Evolutionary conservation across 2,329 filamentous ascomycete genomes (phyloP), one percentile per base, ranked within the genome.

Genomic region (Blastomyces parvus): DNA sequence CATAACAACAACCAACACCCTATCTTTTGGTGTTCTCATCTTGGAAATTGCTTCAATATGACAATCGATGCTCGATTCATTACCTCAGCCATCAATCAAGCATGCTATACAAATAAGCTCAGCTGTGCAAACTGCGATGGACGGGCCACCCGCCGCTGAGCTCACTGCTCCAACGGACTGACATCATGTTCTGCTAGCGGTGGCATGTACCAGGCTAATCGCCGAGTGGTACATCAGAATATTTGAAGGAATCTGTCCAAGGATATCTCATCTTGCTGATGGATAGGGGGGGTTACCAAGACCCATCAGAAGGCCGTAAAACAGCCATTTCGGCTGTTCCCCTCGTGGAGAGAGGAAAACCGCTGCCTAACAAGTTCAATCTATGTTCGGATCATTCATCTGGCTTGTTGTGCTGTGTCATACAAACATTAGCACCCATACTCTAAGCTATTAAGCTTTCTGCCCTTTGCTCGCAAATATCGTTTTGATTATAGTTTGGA

Each of bases 361-460:
- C 40, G 55, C 30, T 6, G 30, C 30, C 7, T 38, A 22, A 25
- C 38, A 6, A 19, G n/a, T 11, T 27, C 17, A 30, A 6, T 42
- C 38, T 27, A 25, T 30, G 17, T 14, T 55, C n/a, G 1, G 2
- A 25, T 40, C 3, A n/a, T 48, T 17, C 19, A 1, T 36, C 14
- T 44, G 9, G 7, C 33, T 59, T n/a, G 25, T 59, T 48, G 46
- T 46, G 33, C n/a, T n/a, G n/a, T 57, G n/a, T 36, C 33, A n/a
- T 59, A 25, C 57, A 59, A 59, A 59, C 42, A 59, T 46, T 59
- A 59, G 13, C 57, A 33, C 8, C 27, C 57, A 48, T 48, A 48
- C n/a, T 33, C 3, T 48, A 59, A 48, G 7, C 25, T 46, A 1
- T 44, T 58, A 59, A 59, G 27, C 40, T 30, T 59, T 59, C 38